Conservation (phyloP, 2,329 filamentous ascomycete genomes). For the Zymoseptoria pseudotritici region DNA sequence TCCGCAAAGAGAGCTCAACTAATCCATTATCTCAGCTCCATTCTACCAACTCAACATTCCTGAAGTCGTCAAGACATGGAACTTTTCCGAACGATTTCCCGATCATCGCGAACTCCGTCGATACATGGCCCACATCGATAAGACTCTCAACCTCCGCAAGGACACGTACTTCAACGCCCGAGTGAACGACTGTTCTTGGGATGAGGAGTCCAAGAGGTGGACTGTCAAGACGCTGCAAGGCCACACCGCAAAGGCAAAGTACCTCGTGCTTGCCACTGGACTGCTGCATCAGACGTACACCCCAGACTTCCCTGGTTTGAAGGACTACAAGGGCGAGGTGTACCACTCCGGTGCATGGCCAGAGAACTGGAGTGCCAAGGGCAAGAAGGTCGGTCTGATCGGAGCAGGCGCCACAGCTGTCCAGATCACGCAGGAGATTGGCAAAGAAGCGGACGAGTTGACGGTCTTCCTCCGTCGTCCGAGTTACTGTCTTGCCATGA, state of each 20-base stretch:
- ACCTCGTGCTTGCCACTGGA: slow-evolving; percentile 34
- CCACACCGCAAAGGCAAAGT: slow-evolving; percentile 23
- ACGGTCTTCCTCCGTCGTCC: slow-evolving; percentile 60
- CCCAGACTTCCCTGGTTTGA: slow-evolving; percentile 31
- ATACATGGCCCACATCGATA: slow-evolving; percentile 56
- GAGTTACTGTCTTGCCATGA: slow-evolving; percentile 57
- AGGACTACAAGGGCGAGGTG: slow-evolving; percentile 34
- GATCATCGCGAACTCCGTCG: slow-evolving; percentile 39
- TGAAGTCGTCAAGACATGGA: slow-evolving; percentile 47
- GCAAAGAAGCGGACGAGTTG: slow-evolving; percentile 33
- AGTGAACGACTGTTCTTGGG: slow-evolving; percentile 47
- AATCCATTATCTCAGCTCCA: slow-evolving; percentile 24
- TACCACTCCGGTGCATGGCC: slow-evolving; percentile 38
- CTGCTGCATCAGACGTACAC: slow-evolving; percentile 33
- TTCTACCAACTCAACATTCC: slow-evolving; percentile 43
- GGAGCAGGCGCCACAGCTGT: slow-evolving; percentile 39
- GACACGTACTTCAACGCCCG: slow-evolving; percentile 52
- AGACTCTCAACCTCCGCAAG: slow-evolving; percentile 48
- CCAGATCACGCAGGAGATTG: slow-evolving; percentile 31
- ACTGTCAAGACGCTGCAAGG: slow-evolving; percentile 45
- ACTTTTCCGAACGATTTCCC: slow-evolving; percentile 36
- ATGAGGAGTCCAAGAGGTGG: slow-evolving; percentile 44
- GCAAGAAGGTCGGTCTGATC: slow-evolving; percentile 36
- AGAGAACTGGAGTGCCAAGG: slow-evolving; percentile 24
- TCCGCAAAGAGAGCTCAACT: neutral